These are phyloP conservation scores for Meyerozyma carpophila DNA, from an alignment of 1,139 yeast species.

Conservation along the genomic window DNA sequence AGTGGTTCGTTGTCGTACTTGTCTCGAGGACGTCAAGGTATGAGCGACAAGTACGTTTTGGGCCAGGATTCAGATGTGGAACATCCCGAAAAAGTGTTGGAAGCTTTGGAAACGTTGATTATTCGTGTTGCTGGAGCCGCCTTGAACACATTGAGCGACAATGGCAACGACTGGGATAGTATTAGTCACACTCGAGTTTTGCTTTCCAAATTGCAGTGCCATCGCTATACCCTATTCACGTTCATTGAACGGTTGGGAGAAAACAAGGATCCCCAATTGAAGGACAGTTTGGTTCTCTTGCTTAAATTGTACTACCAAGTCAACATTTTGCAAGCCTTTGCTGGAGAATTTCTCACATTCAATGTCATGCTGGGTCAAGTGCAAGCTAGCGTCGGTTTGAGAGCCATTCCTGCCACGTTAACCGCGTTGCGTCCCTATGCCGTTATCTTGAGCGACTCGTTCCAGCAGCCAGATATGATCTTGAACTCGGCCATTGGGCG, in stretches of 20 bases:
- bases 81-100: constrained; percentile 7
- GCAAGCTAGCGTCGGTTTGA: constrained; percentile 39
- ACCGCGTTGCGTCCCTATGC: constrained; percentile 61
- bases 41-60: constrained; percentile 8
- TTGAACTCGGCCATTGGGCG: constrained; percentile 83
- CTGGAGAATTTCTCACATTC: constrained; percentile 71
- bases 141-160: constrained; percentile 9
- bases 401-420: constrained; percentile 39
- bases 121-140: constrained; percentile 9
- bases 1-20: constrained; percentile 1
- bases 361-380: constrained; percentile 33
- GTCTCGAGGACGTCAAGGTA: constrained; percentile 8
- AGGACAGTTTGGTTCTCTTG: constrained; percentile 21
- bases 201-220: constrained; percentile 29
- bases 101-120: constrained; percentile 11
- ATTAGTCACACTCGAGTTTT: constrained; percentile 12
- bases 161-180: constrained; percentile 11
- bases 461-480: constrained; percentile 78
- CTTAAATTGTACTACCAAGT: constrained; percentile 28
- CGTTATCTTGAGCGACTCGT: constrained; percentile 83
- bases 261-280: constrained; percentile 16
- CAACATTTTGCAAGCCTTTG: constrained; percentile 64
- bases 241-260: constrained; percentile 22
- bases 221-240: constrained; percentile 30
- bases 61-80: constrained; percentile 8